Conservation (phyloP, 371 early-diverging fungal genomes). For the Apophysomyces trapeziformis region DNA sequence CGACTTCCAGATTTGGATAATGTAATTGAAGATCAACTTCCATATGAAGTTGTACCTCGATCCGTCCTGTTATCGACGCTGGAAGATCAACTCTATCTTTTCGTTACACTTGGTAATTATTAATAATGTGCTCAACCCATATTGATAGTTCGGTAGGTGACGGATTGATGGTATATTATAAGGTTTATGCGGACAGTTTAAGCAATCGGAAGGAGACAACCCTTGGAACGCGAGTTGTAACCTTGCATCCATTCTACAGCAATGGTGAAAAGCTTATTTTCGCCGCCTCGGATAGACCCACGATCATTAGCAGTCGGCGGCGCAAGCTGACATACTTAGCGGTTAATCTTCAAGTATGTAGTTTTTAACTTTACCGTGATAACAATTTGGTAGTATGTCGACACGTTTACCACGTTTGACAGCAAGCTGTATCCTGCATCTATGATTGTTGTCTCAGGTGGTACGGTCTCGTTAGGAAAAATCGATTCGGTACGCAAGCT, state of each 20-base stretch:
- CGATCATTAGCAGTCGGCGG: slow-evolving; percentile 72
- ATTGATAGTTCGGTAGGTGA: slow-evolving; percentile 56
- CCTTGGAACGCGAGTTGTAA: slow-evolving; percentile 73
- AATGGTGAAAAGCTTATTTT: slow-evolving; percentile 67
- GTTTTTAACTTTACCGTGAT: slow-evolving; percentile 8
- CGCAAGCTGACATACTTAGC: slow-evolving; percentile 74
- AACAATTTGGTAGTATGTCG: slow-evolving; percentile 50
- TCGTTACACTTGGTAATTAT: slow-evolving; percentile 71
- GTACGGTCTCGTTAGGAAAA: slow-evolving; percentile 67
- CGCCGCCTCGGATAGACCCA: slow-evolving; percentile 83
- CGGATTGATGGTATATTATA: slow-evolving; percentile 72
- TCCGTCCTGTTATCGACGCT: slow-evolving; percentile 69
- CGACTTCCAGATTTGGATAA: slow-evolving; percentile 55
- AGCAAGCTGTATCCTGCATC: slow-evolving; percentile 54
- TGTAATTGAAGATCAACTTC: slow-evolving; percentile 42
- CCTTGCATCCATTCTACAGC: slow-evolving; percentile 57
- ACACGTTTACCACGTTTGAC: slow-evolving; percentile 62
- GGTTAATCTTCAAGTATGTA: slow-evolving; percentile 73
- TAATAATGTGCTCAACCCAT: neutral
- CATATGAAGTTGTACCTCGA: slow-evolving; percentile 64
- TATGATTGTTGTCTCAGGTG: slow-evolving; percentile 65
- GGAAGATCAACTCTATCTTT: slow-evolving; percentile 65
- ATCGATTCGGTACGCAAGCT: slow-evolving; percentile 83
- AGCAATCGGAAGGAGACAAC: slow-evolving; percentile 58
- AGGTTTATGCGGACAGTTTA: slow-evolving; percentile 42